Evolutionary conservation across 768 basidiomycete genomes (phyloP).

Genomic region (Mycena chlorophos): DNA sequence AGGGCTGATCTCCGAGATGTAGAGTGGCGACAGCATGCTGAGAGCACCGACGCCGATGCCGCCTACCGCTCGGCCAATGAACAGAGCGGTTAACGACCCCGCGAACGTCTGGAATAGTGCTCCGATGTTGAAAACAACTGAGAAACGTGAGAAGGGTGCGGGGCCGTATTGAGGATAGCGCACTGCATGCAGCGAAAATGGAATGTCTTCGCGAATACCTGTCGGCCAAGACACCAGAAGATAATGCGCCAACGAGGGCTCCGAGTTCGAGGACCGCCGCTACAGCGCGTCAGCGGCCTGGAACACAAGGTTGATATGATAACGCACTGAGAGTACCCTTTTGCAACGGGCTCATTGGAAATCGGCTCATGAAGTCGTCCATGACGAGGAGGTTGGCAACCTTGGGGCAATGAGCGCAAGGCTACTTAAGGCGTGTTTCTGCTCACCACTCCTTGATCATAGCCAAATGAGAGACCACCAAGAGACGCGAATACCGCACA

Average conservation of each 20-base stretch:
- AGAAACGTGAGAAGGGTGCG: not conserved
- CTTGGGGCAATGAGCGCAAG: constrained; percentile 23
- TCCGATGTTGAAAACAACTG: constrained; percentile 72
- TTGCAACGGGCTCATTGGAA: constrained; percentile 72
- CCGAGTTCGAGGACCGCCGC: constrained; percentile 80
- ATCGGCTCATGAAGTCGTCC: constrained; percentile 67
- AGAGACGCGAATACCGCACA: constrained; percentile 77
- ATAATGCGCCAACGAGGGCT: constrained; percentile 72
- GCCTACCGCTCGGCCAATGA: constrained; percentile 71
- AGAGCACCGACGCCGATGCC: constrained; percentile 80
- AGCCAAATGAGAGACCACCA: constrained; percentile 78
- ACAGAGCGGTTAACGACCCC: constrained; percentile 53
- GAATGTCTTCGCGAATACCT: constrained; percentile 64
- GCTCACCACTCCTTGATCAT: constrained; percentile 75
- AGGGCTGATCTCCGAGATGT: constrained; percentile 83
- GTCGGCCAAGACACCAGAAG: constrained; percentile 69
- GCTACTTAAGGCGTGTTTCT: not conserved
- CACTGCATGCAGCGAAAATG: constrained; percentile 69
- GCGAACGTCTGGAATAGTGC: constrained; percentile 70
- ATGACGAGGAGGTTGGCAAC: constrained; percentile 86
- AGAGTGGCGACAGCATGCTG: constrained; percentile 78
- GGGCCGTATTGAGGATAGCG: constrained; percentile 20
- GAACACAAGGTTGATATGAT: not conserved
- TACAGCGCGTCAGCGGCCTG: constrained; percentile 28
- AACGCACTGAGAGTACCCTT: constrained; percentile 75